Evolutionary conservation across 331 rosid genomes (phyloP), one percentile per base, ranked within the genome.

Genomic region (Acacia pycnantha): DNA sequence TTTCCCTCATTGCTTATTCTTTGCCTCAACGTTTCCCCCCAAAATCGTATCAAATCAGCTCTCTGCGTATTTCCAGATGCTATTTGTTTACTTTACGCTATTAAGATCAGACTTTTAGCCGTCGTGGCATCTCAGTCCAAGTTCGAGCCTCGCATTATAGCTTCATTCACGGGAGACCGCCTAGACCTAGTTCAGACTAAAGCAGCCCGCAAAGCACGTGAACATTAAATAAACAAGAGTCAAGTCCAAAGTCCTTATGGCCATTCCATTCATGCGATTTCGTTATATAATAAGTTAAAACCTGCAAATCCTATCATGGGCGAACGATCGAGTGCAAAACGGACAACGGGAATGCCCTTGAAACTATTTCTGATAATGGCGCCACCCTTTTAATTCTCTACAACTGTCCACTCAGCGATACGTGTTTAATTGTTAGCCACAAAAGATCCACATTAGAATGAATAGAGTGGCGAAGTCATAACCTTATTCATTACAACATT

Each of bases 401-500:
- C 67, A 12, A 24, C 67, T 26, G 33, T 13, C 35, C 27, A 59
- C 12, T 59, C 33, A 4, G 40, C 69, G 11, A 5, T 27, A 8
- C 1, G 10, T 24, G 37, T 64, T 29, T 64, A 5, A 12, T 27
- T 27, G 68, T 27, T 26, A 5, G 14, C 27, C 6, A 13, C 4
- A 15, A 64, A 29, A 64, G 11, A 64, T 31, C 12, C 41, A 10
- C 2, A 29, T 14, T 29, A 31, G 10, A 7, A 53, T 5, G n/a
- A 64, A 64, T 29, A 21, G 73, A 70, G 58, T 26, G 78, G 46
- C 81, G 16, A 72, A 80, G 69, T 10, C 61, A 86, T 35, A 44
- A 58, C 73, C 81, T 33, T 29, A 71, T 77, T 64, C 33, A 79
- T 68, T 76, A 64, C 76, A 74, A 26, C 18, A 73, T 22, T 24